Conservation (phyloP, 805 yeast species). For the Saccharomycopsis fodiens region DNA sequence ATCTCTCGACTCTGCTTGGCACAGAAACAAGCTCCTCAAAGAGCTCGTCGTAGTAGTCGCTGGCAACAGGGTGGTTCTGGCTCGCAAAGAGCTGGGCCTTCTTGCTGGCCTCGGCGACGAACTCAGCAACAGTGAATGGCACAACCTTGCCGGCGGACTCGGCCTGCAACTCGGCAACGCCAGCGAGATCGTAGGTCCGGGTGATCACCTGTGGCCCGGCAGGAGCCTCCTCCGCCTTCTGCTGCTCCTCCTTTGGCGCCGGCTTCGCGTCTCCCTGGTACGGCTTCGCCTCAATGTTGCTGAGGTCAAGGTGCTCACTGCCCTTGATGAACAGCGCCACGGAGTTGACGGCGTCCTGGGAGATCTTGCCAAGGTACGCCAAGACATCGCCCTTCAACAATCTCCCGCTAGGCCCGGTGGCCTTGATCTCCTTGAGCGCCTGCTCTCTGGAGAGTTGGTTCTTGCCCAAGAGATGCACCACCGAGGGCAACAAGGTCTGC, state of each 20-base stretch:
- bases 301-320: constrained; percentile 60
- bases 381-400: constrained; percentile 86
- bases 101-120: constrained; percentile 38
- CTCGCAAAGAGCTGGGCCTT: constrained; percentile 40
- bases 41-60: constrained; percentile 48
- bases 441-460: constrained; percentile 60
- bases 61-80: constrained; percentile 29
- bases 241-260: constrained; percentile 22
- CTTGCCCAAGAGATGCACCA: constrained; percentile 51
- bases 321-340: constrained; percentile 51
- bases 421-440: constrained; percentile 63
- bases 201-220: constrained; percentile 29
- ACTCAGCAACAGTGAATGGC: constrained; percentile 26
- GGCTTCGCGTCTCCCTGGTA: constrained; percentile 5
- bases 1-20: constrained; percentile 35
- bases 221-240: constrained; percentile 22
- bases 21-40: constrained; percentile 54
- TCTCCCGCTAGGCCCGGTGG: constrained; percentile 87
- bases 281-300: constrained; percentile 48
- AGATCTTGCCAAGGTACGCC: constrained; percentile 70
- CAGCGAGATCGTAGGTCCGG: constrained; percentile 27
- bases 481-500: constrained; percentile 76
- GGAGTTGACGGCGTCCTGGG: constrained; percentile 42
- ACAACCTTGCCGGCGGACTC: constrained; percentile 26
- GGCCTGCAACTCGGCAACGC: constrained; percentile 25